Conservation (phyloP, 345 rosid genomes). For the sweet orange (Citrus sinensis) region DVS_A1.0 CM039169.1:1262501-1263000, state of each 20-base stretch:
- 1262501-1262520: background rate
- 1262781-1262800: background rate
- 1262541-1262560: slow-evolving; percentile 93
- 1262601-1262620: slow-evolving; percentile 95
- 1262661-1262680: background rate
- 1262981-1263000: background rate
- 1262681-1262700: background rate
- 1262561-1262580: slow-evolving; percentile 99
- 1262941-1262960: background rate
- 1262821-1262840: background rate
- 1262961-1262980: background rate
- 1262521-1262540: slow-evolving; percentile 68
- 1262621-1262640: slow-evolving; percentile 78
- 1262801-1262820: background rate
- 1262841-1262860: background rate
- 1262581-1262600: slow-evolving; percentile 98
- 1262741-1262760: slow-evolving; percentile 1
- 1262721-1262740: background rate
- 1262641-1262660: slow-evolving; percentile 6
- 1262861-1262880: background rate
- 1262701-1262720: background rate
- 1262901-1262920: background rate
- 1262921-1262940: background rate
- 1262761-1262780: background rate
- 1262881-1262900: background rate